Base-by-base conservation (phyloP, 2,329 filamentous ascomycete genomes). In the Chrysosporium queenslandicum region DNA sequence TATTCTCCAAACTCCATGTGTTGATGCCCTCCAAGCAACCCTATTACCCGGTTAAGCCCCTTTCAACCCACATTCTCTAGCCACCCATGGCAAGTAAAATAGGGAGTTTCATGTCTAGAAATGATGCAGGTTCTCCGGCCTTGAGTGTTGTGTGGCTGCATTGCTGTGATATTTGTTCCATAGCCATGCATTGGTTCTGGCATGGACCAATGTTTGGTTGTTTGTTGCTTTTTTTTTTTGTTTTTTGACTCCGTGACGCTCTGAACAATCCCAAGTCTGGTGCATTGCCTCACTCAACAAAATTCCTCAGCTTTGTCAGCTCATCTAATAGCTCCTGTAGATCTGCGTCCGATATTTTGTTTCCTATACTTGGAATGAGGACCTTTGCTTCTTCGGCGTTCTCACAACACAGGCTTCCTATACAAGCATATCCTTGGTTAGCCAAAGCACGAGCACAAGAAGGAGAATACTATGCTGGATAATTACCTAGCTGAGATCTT, bases 341-440 rank as follows among this genome's bases (percentile, higher is more conserved):
- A 60, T 94, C 87, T 32, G 88, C 86, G 66, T 97, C 91, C 56
- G 79, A 79, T 64, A 97, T 94, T 73, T 98, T 98, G 69, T 89
- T 83, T 61, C 83, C 78, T 47, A 98, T 69, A 60, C 79, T 95
- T 1, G 92, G 94, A 57, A 98, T 94, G 54, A 98, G 77, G 7
- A 88, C 95, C 73, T 95, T 96, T 55, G 92, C 92, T 72, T 98
- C 94, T 66, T 98, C 92, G 54, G 88, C 85, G 41, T 83, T 85
- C 63, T 94, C 90, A 66, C 90, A 95, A 70, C 89, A 95, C 36
- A 98, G 76, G 29, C 87, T 94, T 30, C 89, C 90, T 94, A 64
- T 60, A 52, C 36, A 45, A 16, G 34, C 14, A 23, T n/a, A n/a
- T n/a, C n/a, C 43, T 34, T 9, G 16, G 34, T 54, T 57, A 54